Percentiles rank a stretch among this genome's conserved stretches.
Conservation (phyloP, 208 protist genomes). For the Naegleria fowleri region DNA sequence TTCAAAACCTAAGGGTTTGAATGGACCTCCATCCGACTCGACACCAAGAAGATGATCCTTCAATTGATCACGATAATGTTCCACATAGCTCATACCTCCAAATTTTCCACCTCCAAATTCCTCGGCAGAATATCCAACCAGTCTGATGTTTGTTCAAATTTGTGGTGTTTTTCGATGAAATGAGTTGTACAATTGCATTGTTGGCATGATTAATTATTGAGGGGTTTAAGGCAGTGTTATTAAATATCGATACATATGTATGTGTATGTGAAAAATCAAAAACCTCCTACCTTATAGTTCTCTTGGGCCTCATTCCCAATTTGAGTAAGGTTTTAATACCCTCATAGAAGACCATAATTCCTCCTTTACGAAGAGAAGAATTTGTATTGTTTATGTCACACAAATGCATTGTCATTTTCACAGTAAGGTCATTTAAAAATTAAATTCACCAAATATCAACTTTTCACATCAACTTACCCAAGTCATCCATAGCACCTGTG, state of each 20-base stretch:
- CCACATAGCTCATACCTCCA: not conserved
- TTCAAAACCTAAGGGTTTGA: not conserved
- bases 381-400: too few species aligned
- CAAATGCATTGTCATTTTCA: too few species aligned
- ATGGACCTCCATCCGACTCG: not conserved
- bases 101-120: not conserved
- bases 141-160: not conserved
- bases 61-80: not conserved
- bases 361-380: constrained; percentile 39
- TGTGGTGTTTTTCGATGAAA: too few species aligned
- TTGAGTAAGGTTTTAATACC: constrained; percentile 18
- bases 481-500: not conserved
- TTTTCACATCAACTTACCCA: too few species aligned
- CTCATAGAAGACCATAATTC: constrained; percentile 39
- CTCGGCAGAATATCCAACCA: not conserved
- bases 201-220: too few species aligned
- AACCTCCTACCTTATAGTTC: not conserved
- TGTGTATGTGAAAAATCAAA: too few species aligned
- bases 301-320: not conserved
- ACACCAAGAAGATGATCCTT: not conserved
- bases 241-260: too few species aligned
- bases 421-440: too few species aligned
- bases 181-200: too few species aligned
- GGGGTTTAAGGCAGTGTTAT: too few species aligned
- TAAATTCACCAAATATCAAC: too few species aligned